Conservation (phyloP, 805 yeast species). For the Lipomyces japonicus region DNA sequence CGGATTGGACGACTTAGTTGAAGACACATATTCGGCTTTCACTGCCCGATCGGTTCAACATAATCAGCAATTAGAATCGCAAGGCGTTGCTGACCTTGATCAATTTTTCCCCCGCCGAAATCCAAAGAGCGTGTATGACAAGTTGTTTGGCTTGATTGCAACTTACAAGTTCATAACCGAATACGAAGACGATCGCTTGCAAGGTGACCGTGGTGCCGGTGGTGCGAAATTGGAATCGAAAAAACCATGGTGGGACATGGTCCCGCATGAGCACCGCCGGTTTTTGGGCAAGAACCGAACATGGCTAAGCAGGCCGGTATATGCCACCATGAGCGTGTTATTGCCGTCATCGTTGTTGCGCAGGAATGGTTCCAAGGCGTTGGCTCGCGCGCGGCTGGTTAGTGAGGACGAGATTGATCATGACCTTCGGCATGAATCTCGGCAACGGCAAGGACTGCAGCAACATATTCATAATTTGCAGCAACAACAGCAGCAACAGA, state of each 20-base stretch:
- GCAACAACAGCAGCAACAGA: neutral
- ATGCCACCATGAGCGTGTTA: slow-evolving; percentile 14
- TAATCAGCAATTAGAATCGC: slow-evolving; percentile 11
- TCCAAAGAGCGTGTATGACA: slow-evolving; percentile 26
- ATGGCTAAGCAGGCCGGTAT: slow-evolving; percentile 19
- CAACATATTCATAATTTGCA: neutral
- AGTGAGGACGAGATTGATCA: neutral
- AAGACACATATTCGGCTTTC: slow-evolving; percentile 23
- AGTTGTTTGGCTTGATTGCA: slow-evolving; percentile 20
- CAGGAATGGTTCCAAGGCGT: slow-evolving; percentile 20
- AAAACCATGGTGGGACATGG: slow-evolving; percentile 28
- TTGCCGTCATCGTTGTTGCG: slow-evolving; percentile 22
- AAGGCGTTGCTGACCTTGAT: neutral
- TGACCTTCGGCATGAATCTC: neutral
- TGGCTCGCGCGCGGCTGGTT: neutral
- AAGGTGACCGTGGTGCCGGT: slow-evolving; percentile 13
- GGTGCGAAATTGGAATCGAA: slow-evolving; percentile 10
- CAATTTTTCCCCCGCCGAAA: slow-evolving; percentile 16
- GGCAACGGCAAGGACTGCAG: neutral
- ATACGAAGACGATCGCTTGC: slow-evolving; percentile 23
- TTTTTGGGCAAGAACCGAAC: slow-evolving; percentile 23
- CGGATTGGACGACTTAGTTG: slow-evolving; percentile 23
- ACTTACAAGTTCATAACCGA: slow-evolving; percentile 27
- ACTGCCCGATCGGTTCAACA: slow-evolving; percentile 20
- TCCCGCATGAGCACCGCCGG: slow-evolving; percentile 23